Base-by-base conservation (phyloP, 139 green algal genomes). In the Coelastrella sp. region DNA sequence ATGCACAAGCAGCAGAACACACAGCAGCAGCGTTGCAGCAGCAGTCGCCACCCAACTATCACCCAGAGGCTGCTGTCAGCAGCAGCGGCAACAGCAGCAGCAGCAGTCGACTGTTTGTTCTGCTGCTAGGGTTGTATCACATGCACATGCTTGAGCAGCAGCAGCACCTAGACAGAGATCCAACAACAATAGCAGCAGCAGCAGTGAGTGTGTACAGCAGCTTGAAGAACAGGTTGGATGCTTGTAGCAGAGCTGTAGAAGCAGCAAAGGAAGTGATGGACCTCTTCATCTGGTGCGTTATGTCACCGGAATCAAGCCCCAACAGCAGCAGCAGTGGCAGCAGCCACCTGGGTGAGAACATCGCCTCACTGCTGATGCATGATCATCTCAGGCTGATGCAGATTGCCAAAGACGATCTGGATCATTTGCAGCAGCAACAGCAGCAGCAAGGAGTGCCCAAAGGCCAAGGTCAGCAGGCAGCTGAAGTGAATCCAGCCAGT, bases 141-240 rank as follows among this genome's bases (percentile, higher is more conserved):
- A 15, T 50, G 8, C 8, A 53, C 5, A 76, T 69, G 62, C 5
- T 69, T 19, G 15, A 2, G 17, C 38, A 34, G 17, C 67, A 53
- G 67, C 67, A 75, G 67, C 35, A 73, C 3, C 32, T n/a, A 48
- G 7, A 9, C 45, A 35, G 32, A 53, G 37, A 17, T 35, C 21
- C 67, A 76, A 38, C 67, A 76, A 38, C 67, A 76, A 32, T 5
- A 57, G 37, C 35, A 76, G 40, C 68, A 74, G 66, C 66, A 76
- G 38, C 37, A 78, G 23, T 27, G 6, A 38, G 40, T 60, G 38
- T 38, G 9, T 35, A 60, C 68, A 41, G 68, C 21, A 37, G 38
- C 40, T 25, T 38, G 40, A 11, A 32, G 40, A 37, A 5, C 8
- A 34, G 25, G 68, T 25, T 78, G 8, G 30, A 40, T 69, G 62